Percentiles rank a stretch among this genome's conserved stretches.
Conservation (phyloP, 1,284 basidiomycete genomes). For the Trichosporon faecale region DNA sequence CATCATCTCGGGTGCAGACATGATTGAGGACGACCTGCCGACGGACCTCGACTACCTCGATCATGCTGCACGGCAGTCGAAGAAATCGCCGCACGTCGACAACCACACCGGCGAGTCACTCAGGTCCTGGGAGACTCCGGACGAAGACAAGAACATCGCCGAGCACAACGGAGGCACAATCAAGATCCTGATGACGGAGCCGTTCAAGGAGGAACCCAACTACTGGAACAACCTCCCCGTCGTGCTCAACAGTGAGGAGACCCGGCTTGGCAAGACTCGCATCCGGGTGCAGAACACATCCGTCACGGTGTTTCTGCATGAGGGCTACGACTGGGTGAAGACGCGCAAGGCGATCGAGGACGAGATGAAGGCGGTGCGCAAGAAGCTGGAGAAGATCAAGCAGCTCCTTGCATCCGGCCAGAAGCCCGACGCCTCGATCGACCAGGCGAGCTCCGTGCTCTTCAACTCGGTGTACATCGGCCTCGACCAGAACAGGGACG, state of each 20-base stretch:
- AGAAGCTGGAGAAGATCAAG: constrained; percentile 80
- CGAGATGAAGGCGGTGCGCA: constrained; percentile 81
- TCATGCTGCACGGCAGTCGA: constrained; percentile 54
- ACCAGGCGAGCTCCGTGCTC: constrained; percentile 64
- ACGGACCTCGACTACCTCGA: constrained; percentile 84
- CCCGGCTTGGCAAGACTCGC: constrained; percentile 26
- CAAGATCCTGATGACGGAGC: constrained; percentile 63
- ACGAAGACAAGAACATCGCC: constrained; percentile 72
- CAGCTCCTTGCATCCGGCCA: constrained; percentile 93
- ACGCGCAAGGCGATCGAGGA: constrained; percentile 85
- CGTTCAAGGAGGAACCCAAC: constrained; percentile 63
- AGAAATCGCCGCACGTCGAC: constrained; percentile 59
- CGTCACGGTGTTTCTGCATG: constrained; percentile 70
- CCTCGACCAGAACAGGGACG: constrained; percentile 61
- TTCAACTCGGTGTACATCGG: constrained; percentile 94
- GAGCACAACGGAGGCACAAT: constrained; percentile 87
- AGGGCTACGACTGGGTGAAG: constrained; percentile 88
- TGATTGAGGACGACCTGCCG: constrained; percentile 88
- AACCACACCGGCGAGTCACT: constrained; percentile 57
- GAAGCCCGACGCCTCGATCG: constrained; percentile 71
- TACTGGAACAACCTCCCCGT: constrained; percentile 64
- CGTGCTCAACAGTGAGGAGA: constrained; percentile 48
- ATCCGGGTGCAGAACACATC: constrained; percentile 64
- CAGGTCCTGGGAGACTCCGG: constrained; percentile 42
- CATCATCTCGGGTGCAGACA: constrained; percentile 66